Conservation (phyloP, 495 filamentous ascomycete genomes). For the Trichoderma erinaceum region DNA sequence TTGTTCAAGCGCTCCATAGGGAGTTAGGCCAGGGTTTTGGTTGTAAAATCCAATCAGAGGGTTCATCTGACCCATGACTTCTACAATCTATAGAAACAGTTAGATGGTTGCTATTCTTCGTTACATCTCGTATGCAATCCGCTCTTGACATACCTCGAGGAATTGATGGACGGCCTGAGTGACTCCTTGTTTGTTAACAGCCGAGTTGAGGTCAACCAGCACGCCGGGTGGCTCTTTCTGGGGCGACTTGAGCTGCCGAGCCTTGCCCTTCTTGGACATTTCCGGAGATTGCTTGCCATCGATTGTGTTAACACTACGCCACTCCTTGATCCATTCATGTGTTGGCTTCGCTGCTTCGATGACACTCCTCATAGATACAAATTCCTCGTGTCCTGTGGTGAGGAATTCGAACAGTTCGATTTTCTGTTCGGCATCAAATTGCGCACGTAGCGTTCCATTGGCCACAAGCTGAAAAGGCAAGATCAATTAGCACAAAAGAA, state of each 20-base stretch:
- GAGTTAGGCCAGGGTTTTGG: slow-evolving; percentile 48
- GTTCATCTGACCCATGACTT: slow-evolving; percentile 70
- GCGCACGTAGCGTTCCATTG: slow-evolving; percentile 53
- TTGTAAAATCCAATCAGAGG: slow-evolving; percentile 58
- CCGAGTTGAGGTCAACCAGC: slow-evolving; percentile 50
- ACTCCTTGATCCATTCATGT: slow-evolving; percentile 52
- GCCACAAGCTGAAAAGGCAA: slow-evolving; percentile 50
- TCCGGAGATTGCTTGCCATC: slow-evolving; percentile 68
- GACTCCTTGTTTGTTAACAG: slow-evolving; percentile 58
- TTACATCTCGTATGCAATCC: not conserved
- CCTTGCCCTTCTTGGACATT: slow-evolving; percentile 63
- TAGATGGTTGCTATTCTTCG: not conserved
- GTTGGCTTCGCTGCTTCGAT: slow-evolving; percentile 48
- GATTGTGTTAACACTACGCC: slow-evolving; percentile 43
- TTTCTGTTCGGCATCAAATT: slow-evolving; percentile 63
- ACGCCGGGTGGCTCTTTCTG: slow-evolving; percentile 43
- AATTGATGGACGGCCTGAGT: slow-evolving; percentile 57
- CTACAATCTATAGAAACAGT: slow-evolving; percentile 49
- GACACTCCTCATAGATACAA: slow-evolving; percentile 52
- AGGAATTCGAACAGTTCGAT: slow-evolving; percentile 66
- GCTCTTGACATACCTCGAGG: slow-evolving; percentile 51
- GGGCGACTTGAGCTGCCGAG: slow-evolving; percentile 42
- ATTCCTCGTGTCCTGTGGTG: slow-evolving; percentile 61
- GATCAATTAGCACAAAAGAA: not conserved
- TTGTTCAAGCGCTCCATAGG: slow-evolving; percentile 56